Evolutionary conservation across 441 rosid species (phyloP), one percentile per base, ranked within the genome.

Genomic region (Erodium texanum): DNA sequence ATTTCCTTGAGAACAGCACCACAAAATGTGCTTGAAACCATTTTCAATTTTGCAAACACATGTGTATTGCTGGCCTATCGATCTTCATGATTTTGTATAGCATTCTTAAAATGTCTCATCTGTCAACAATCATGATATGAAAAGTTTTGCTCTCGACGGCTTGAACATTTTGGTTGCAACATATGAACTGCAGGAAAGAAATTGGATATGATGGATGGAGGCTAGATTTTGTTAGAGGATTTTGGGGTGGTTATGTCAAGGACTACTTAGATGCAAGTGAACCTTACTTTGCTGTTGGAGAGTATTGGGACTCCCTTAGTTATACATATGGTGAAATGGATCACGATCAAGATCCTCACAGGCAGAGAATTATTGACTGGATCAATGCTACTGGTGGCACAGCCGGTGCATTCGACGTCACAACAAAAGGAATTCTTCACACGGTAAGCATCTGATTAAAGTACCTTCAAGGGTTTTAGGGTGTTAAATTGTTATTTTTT

Each of bases 131-230:
- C 16, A 48, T 48, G n/a, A 23, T 22, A 66, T 48, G 36, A 67
- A 15, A 70, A 63, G 50, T 23, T 62, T 62, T 9, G 62, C 8
- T 27, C 4, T 27, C 4, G 29, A 27, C 4, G 29, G 29, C 29
- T 27, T 27, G 4, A 48, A n/a, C 56, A 69, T 7, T 68, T 66
- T 78, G 29, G 56, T 73, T 58, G 70, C 71, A 12, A 50, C 32
- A n/a, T 74, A 16, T 75, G 70, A 76, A 58, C 22, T 76, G 77
- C 87, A 93, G 97, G 76, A 79, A 86, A 5, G 98, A 90, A 81
- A 88, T 93, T 74, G 98, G 98, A 48, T 93, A 90, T 76, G 96
- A 93, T 82, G 98, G 97, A 79, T 93, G 98, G 97, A 87, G 98
- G 83, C 97, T 93, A 69, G 98, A 93, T 81, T 93, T 93, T 70